Evolutionary conservation across 164 flowering plant species (phyloP), one percentile per base, ranked within the genome.

Genomic region (Sedum album): DNA sequence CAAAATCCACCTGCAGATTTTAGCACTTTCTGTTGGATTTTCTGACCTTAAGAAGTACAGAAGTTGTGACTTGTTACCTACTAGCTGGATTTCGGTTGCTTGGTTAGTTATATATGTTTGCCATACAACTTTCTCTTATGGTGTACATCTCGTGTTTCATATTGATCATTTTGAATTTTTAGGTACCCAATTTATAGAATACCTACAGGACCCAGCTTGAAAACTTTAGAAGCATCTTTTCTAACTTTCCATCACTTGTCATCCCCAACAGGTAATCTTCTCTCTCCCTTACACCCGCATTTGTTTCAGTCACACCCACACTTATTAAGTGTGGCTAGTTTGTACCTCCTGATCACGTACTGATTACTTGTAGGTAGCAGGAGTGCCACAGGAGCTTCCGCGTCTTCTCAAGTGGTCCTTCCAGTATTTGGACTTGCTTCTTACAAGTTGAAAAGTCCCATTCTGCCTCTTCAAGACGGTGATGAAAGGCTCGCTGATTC

Each of bases 171-270:
- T 36, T 70, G 48, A 44, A 33, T 72, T 14, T 80, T 62, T 73
- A 89, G 96, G 96, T 89, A 89, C 71, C 96, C 96, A 10, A 89
- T 89, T 74, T 89, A 89, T 70, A 80, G 96, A 77, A 87, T 35
- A 35, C 38, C 38, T 35, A 35, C 38, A 35, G 38, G 38, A 35
- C 38, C 38, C 7, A 35, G 38, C 38, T 35, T 35, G 38, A 35
- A 35, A 35, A 35, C 38, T 35, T 35, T 35, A 35, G 38, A 35
- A 35, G 38, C 38, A 35, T 35, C 38, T 35, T 35, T 35, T 35
- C 38, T 35, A 3, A 35, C 38, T 35, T 35, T 35, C 38, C 38
- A 35, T 35, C 38, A 73, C 57, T 78, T 89, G 42, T 86, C 96
- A 49, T 82, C 90, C 28, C 63, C 74, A 39, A 76, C 49, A 76